phyloP scores from a whole-genome alignment of 2,329 filamentous ascomycete species.

The Lecanosticta acicola region DNA sequence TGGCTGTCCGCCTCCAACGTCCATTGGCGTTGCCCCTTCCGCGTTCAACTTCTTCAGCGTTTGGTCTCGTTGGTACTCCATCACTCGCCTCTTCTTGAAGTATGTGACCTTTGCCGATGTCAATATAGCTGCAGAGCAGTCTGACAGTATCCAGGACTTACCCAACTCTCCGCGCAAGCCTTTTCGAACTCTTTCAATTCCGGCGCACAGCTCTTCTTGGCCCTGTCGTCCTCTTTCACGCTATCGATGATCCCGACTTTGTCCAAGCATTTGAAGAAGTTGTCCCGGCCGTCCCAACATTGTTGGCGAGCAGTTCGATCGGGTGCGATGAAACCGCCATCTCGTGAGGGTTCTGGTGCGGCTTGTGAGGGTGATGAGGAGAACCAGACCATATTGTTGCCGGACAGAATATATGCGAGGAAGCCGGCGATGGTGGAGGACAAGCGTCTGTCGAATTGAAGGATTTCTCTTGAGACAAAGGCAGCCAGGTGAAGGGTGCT shows the following conservation, averaged over 20 bases:
- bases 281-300: slow-evolving; percentile 88
- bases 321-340: slow-evolving; percentile 69
- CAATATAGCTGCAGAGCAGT: not conserved
- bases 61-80: slow-evolving; percentile 79
- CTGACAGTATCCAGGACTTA: slow-evolving; percentile 50
- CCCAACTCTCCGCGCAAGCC: slow-evolving; percentile 88
- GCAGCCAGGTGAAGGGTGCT: too few species aligned
- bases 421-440: not conserved
- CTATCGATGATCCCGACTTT: slow-evolving; percentile 73
- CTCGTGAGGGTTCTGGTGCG: slow-evolving; percentile 35
- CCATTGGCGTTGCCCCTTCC: slow-evolving; percentile 36
- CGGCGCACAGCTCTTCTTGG: slow-evolving; percentile 50
- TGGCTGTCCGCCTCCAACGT: not conserved
- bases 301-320: slow-evolving; percentile 71
- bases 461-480: too few species aligned
- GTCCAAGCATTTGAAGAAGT: slow-evolving; percentile 84
- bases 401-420: not conserved
- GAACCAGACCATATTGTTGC: slow-evolving; percentile 32
- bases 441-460: too few species aligned
- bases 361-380: slow-evolving; percentile 26
- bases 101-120: slow-evolving; percentile 67
- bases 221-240: slow-evolving; percentile 51
- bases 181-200: slow-evolving; percentile 67
- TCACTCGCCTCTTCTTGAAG: slow-evolving; percentile 93
- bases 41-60: slow-evolving; percentile 64